Evolutionary conservation across 192 early-diverging fungal species (phyloP).

Genomic region (Coemansia sp.): DNA sequence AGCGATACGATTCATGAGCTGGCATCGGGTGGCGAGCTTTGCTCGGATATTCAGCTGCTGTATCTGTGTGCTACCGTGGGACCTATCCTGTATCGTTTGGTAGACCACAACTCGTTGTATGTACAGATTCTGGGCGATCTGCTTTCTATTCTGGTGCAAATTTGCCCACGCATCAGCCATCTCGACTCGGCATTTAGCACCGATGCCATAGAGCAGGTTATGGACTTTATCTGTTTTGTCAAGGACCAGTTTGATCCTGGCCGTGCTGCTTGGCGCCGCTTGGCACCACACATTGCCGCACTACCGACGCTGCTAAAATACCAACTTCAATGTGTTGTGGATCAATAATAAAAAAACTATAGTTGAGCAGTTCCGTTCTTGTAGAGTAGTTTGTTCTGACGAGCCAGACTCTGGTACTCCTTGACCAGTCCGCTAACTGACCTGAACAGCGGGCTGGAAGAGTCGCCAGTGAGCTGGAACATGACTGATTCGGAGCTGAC

Average conservation of each 20-base stretch:
- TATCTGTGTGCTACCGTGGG: conserved; percentile 71
- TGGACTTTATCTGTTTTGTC: conserved; percentile 55
- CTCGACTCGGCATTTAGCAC: conserved; percentile 28
- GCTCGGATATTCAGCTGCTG: conserved; percentile 68
- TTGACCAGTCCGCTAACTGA: conserved; percentile 79
- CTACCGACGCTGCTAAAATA: conserved; percentile 36
- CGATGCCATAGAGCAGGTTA: conserved; percentile 48
- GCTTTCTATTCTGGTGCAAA: conserved; percentile 38
- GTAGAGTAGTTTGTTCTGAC: conserved; percentile 63
- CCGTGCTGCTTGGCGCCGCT: conserved; percentile 32
- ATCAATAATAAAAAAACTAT: conserved; percentile 20
- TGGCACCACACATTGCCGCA: conserved; percentile 47
- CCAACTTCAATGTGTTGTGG: conserved; percentile 47
- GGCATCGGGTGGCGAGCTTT: conserved; percentile 43
- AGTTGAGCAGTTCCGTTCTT: conserved; percentile 21
- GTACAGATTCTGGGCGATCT: conserved; percentile 49
- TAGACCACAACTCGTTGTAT: conserved; percentile 45
- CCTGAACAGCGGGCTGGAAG: conserved; percentile 72
- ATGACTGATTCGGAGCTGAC: conserved; percentile 73
- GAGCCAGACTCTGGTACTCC: conserved; percentile 68
- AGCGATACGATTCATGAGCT: conserved; percentile 35
- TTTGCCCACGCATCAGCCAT: conserved; percentile 24
- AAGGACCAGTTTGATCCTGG: conserved; percentile 53
- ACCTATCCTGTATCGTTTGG: conserved; percentile 66
- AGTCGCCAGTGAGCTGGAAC: conserved; percentile 68